These are phyloP conservation scores for Phyllosticta ampelicida DNA, from an alignment of 2,329 filamentous ascomycete species.

Conservation along the genomic window DNA sequence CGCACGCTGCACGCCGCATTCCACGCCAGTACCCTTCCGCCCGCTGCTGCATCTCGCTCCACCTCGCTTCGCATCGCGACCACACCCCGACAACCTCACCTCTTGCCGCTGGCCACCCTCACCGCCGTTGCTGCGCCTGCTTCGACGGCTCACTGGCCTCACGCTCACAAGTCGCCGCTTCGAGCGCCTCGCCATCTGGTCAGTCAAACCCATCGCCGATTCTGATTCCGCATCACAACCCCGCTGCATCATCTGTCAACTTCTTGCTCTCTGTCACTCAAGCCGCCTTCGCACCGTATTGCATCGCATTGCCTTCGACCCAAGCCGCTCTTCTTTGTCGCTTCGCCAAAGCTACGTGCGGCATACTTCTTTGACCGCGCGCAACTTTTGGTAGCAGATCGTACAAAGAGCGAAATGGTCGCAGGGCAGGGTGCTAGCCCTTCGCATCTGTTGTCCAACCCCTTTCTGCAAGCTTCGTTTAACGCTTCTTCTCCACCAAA, in stretches of 20 bases:
- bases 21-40: background rate
- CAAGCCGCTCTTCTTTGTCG: conserved; percentile 6
- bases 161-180: background rate
- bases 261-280: background rate
- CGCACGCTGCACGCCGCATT: background rate
- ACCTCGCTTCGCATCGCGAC: background rate
- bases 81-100: background rate
- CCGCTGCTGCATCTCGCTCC: background rate
- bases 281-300: background rate
- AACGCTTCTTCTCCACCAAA: conserved; percentile 30
- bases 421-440: conserved; percentile 32
- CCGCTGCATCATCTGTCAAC: background rate
- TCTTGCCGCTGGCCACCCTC: background rate
- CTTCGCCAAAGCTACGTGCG: conserved; percentile 5
- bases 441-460: conserved; percentile 26
- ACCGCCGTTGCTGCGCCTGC: too few relatives aligned
- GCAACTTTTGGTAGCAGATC: background rate
- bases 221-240: conserved; percentile 3
- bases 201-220: conserved; percentile 1
- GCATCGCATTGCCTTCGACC: background rate
- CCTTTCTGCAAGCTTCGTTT: conserved; percentile 29
- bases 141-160: background rate
- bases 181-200: background rate
- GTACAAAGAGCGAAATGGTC: conserved; percentile 21
- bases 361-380: conserved; percentile 7